Percentiles rank a stretch among this genome's conserved stretches.
Evolutionary conservation across 108 stramenopile species (phyloP).

Genomic region (Bacterosira constricta): DNA sequence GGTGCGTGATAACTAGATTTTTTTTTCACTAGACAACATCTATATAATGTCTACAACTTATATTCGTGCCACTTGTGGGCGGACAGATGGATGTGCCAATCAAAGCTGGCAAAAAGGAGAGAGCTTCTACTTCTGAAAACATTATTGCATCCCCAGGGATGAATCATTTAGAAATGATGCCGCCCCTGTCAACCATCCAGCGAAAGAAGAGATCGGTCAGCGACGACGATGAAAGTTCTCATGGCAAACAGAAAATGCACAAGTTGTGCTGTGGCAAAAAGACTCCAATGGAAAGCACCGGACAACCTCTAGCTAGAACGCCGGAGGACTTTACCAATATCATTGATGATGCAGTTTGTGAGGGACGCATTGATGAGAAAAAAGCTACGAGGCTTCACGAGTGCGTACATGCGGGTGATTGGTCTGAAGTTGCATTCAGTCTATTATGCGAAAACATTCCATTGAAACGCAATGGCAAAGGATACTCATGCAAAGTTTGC

Average conservation of each 20-base stretch:
- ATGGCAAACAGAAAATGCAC: not conserved
- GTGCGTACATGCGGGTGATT: not conserved
- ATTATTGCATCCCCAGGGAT: no score
- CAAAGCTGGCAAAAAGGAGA: no score
- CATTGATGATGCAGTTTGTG: conserved; percentile 5
- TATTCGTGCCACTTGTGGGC: not conserved
- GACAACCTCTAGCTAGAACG: no score
- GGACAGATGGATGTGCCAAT: not conserved
- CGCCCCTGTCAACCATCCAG: no score
- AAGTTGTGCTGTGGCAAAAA: not conserved
- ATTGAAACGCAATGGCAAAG: conserved; percentile 14
- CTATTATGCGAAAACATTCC: conserved; percentile 29
- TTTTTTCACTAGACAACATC: not conserved
- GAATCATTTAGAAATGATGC: no score
- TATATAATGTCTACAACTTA: not conserved
- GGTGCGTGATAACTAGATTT: not conserved
- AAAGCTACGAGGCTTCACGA: conserved; percentile 9
- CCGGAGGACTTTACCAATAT: not conserved
- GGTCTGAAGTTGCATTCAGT: not conserved
- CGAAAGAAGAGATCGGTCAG: not conserved
- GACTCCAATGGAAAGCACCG: no score
- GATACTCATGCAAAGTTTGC: conserved; percentile 32
- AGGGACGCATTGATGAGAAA: conserved; percentile 12
- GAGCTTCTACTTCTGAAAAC: no score
- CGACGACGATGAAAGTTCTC: not conserved